phyloP scores from a whole-genome alignment of 176 grass and related monocot species.

The Stipa capillata region DNA sequence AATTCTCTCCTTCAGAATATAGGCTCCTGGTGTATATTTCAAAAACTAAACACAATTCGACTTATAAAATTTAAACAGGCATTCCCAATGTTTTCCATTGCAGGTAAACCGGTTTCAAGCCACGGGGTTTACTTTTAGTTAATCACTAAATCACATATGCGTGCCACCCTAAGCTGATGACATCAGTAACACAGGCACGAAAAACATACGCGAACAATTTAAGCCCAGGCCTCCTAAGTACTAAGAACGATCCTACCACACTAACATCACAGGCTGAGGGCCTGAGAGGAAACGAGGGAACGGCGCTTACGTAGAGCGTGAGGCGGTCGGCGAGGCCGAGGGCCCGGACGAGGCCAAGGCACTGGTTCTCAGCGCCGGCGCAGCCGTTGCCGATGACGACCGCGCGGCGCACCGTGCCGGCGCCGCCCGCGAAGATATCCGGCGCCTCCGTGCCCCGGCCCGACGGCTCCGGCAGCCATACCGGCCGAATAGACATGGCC shows the following conservation, averaged over 20 bases:
- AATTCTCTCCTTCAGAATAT: not conserved
- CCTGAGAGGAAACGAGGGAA: not conserved
- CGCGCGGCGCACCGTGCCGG: conserved; percentile 52
- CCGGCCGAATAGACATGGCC: conserved; percentile 22
- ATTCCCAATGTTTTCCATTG: not conserved
- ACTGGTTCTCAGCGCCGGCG: conserved; percentile 74
- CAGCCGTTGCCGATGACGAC: conserved; percentile 93
- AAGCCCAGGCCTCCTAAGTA: not conserved
- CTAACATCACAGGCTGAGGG: too few relatives aligned
- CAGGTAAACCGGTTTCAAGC: not conserved
- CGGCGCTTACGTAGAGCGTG: conserved; percentile 72
- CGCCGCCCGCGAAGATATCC: conserved; percentile 66
- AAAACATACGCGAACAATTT: not conserved
- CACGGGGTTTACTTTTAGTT: not conserved
- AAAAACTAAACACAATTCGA: not conserved
- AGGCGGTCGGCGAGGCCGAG: conserved; percentile 64
- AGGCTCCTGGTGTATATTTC: not conserved
- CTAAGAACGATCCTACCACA: not conserved
- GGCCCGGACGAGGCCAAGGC: conserved; percentile 74
- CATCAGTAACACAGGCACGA: not conserved
- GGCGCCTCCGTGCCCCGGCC: conserved; percentile 27
- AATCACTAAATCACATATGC: not conserved
- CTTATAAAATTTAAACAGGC: not conserved
- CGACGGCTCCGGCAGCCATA: conserved; percentile 43
- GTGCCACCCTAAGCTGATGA: not conserved